Evolutionary conservation across 352 stramenopile genomes (phyloP), one percentile per base, ranked within the genome.

Genomic region (Phytophthora pistaciae): DNA sequence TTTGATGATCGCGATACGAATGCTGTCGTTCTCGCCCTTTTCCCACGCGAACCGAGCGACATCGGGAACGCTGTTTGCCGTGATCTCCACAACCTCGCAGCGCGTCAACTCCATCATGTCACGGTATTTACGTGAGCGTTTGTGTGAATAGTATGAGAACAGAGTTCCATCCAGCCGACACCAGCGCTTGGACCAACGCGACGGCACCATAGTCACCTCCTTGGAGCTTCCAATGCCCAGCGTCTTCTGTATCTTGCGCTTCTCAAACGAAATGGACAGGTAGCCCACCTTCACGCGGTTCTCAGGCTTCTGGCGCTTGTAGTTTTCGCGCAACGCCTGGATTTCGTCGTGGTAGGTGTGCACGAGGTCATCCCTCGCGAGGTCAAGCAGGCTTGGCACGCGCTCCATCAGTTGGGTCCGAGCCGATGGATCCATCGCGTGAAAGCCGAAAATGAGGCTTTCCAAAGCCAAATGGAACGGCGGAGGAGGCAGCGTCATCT

Each of bases 301-400:
- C 57, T 93, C 86, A 0, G 88, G 88, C 23, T 85, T 83, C 52
- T 94, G 85, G 0, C 88, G 86, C 59, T 94, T 92, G 74, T 95
- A 95, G 64, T 95, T 95, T 61, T 95, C 88, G 27, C 88, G 88
- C 13, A 95, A 69, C 7, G 91, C 76, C 44, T 90, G 78, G 54
- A 95, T 95, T 44, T 95, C 88, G 40, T 95, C 88, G 70, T 94
- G 87, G 64, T 95, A 95, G 21, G 88, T 95, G 61, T 94, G 88
- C 13, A 90, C 88, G 11, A 92, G 77, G 60, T 95, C 88, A 52
- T 93, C 88, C 54, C 89, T 88, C 10, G 86, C 88, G 13, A 92
- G 66, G 64, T 95, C 88, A 0, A 95, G 68, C 20, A 95, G 63
- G 13, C 70, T 87, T 7, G 88, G 88, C 0, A 95, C 66, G 5